phyloP scores from a whole-genome alignment of 2,329 filamentous ascomycete genomes.

The Teratosphaeria destructans region DNA sequence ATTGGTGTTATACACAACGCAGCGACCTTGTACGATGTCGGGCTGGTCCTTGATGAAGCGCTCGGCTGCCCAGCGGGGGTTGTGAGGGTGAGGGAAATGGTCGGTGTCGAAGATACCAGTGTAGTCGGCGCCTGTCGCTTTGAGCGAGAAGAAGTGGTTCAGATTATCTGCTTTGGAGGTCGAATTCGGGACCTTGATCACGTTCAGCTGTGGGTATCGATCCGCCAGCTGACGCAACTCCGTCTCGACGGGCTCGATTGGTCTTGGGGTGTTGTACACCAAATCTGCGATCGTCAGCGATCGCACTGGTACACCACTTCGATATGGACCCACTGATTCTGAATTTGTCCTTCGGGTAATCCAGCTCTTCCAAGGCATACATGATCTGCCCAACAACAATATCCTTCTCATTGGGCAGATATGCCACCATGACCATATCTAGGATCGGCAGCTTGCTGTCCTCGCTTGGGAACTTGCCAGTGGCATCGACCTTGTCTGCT shows the following conservation, averaged over 20 bases:
- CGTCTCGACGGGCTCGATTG: slow-evolving; percentile 37
- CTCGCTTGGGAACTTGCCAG: slow-evolving; percentile 13
- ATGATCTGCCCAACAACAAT: slow-evolving; percentile 16
- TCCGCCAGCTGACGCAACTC: slow-evolving; percentile 30
- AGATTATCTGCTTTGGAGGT: slow-evolving; percentile 42
- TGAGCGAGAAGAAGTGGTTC: slow-evolving; percentile 37
- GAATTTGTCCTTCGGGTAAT: slow-evolving; percentile 37
- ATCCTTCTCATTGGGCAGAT: slow-evolving; percentile 39
- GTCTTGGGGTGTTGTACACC: slow-evolving; percentile 39
- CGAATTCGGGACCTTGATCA: slow-evolving; percentile 39
- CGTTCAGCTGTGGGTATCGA: slow-evolving; percentile 31
- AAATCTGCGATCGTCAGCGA: slow-evolving; percentile 12
- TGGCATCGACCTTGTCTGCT: slow-evolving; percentile 18
- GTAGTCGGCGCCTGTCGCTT: slow-evolving; percentile 34
- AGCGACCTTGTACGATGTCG: slow-evolving; percentile 41
- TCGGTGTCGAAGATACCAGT: slow-evolving; percentile 42
- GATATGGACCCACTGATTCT: slow-evolving; percentile 27
- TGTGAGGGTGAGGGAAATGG: slow-evolving; percentile 41
- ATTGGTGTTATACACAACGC: slow-evolving; percentile 38
- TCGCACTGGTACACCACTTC: neutral
- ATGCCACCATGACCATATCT: slow-evolving; percentile 40
- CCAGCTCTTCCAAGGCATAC: slow-evolving; percentile 37
- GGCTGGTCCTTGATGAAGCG: slow-evolving; percentile 31
- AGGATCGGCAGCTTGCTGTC: slow-evolving; percentile 27
- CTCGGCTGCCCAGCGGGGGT: slow-evolving; percentile 39